These are phyloP conservation scores for Hypoxylon rubiginosum DNA, from an alignment of 2,329 filamentous ascomycete species.

Conservation along the genomic window DNA sequence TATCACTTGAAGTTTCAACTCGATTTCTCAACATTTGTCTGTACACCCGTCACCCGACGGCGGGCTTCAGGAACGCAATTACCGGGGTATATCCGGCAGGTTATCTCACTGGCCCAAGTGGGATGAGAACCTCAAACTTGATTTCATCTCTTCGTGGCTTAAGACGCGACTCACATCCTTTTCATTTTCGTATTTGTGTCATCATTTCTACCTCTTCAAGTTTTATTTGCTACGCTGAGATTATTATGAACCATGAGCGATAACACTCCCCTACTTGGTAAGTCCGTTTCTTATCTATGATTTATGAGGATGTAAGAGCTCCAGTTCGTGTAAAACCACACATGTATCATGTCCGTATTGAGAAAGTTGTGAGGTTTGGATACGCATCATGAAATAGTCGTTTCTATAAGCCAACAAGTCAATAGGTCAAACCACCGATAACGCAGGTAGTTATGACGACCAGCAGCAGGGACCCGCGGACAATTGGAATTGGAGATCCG, in stretches of 20 bases:
- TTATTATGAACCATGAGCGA: slow-evolving; percentile 38
- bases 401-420: slow-evolving; percentile 15
- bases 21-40: neutral
- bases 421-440: slow-evolving; percentile 21
- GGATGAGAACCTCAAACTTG: slow-evolving; percentile 5
- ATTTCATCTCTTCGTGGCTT: slow-evolving; percentile 5
- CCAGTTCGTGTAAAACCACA: slow-evolving; percentile 1
- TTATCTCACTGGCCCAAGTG: neutral
- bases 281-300: slow-evolving; percentile 26
- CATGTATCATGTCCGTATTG: neutral
- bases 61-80: slow-evolving; percentile 13
- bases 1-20: neutral
- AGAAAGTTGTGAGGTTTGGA: neutral
- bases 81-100: slow-evolving; percentile 36
- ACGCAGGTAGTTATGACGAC: neutral
- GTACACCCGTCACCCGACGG: neutral
- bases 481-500: slow-evolving; percentile 30
- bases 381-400: neutral
- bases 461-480: slow-evolving; percentile 7
- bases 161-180: neutral
- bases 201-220: neutral
- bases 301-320: slow-evolving; percentile 25
- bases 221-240: neutral
- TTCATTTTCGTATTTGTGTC: neutral
- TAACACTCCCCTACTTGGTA: slow-evolving; percentile 44